Conservation (phyloP, 225 moss, liverwort and hornwort genomes). For the Climacium dendroides region DNA sequence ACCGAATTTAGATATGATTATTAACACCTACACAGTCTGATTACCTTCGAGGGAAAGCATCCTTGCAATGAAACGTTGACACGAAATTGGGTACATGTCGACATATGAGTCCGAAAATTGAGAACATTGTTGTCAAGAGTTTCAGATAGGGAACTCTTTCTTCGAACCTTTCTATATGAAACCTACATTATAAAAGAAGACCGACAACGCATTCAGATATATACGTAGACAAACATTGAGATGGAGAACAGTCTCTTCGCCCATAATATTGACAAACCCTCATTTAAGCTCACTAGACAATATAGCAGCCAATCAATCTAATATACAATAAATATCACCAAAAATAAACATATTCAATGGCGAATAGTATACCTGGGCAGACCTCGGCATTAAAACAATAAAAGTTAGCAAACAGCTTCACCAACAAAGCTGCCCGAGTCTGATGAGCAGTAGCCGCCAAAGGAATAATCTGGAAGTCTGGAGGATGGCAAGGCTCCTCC, state of each 20-base stretch:
- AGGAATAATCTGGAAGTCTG: slow-evolving; percentile 48
- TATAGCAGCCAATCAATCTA: neutral
- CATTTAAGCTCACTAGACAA: neutral
- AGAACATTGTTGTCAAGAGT: neutral
- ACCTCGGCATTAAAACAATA: slow-evolving; percentile 96
- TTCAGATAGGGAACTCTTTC: neutral
- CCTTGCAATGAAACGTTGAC: neutral
- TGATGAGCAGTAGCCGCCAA: slow-evolving; percentile 41
- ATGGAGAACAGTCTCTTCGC: neutral
- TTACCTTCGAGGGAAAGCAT: neutral
- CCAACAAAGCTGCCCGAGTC: slow-evolving; percentile 78
- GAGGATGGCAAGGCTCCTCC: slow-evolving; percentile 38
- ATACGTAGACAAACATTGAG: neutral
- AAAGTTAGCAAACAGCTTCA: slow-evolving; percentile 95
- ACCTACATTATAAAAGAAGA: neutral
- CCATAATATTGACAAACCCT: neutral
- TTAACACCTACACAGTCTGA: neutral
- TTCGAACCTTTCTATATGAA: neutral
- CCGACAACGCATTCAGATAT: neutral
- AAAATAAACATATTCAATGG: neutral
- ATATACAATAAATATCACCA: neutral
- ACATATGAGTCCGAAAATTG: neutral
- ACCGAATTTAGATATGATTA: neutral
- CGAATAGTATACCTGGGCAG: slow-evolving; percentile 58
- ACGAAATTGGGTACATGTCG: neutral